Percentiles rank a stretch among this genome's conserved stretches.
These are phyloP conservation scores for Euphorbia lathyris DNA, from an alignment of 345 rosid species.

Conservation along the genomic window DNA sequence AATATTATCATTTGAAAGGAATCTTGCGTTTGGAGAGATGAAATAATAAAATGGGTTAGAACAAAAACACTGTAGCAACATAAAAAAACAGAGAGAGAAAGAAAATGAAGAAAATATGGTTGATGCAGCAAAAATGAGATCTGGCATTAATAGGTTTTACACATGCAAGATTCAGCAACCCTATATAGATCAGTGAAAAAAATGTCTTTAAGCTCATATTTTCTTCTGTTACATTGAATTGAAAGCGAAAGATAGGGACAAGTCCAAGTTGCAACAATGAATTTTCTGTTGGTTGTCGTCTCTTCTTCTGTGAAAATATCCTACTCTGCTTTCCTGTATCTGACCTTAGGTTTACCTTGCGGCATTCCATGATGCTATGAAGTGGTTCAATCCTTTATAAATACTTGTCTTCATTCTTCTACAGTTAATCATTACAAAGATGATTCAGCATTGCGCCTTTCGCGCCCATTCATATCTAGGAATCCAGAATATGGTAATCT, in stretches of 20 bases:
- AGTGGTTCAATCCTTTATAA: conserved; percentile 7
- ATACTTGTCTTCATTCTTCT: conserved; percentile 7
- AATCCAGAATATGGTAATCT: conserved; percentile 45
- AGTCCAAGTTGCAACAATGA: neutral
- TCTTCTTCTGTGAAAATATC: neutral
- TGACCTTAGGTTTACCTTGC: neutral
- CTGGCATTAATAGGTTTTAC: neutral
- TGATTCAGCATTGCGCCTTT: conserved; percentile 43
- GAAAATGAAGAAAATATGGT: too few species aligned
- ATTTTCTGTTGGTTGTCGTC: neutral
- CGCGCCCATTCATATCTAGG: conserved; percentile 43
- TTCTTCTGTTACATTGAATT: neutral
- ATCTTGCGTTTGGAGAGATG: too few species aligned
- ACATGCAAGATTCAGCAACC: too few species aligned
- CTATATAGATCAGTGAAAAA: neutral
- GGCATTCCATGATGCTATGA: neutral
- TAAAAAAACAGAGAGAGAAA: too few species aligned
- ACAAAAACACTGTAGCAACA: too few species aligned
- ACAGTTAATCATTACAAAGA: conserved; percentile 26
- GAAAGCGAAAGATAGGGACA: neutral
- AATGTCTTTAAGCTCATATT: neutral
- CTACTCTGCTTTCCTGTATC: conserved; percentile 1
- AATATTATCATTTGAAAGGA: too few species aligned
- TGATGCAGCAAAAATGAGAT: too few species aligned
- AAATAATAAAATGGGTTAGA: too few species aligned